Base-by-base conservation (phyloP, 345 rosid genomes). In the Gossypium mustelinum region DNA sequence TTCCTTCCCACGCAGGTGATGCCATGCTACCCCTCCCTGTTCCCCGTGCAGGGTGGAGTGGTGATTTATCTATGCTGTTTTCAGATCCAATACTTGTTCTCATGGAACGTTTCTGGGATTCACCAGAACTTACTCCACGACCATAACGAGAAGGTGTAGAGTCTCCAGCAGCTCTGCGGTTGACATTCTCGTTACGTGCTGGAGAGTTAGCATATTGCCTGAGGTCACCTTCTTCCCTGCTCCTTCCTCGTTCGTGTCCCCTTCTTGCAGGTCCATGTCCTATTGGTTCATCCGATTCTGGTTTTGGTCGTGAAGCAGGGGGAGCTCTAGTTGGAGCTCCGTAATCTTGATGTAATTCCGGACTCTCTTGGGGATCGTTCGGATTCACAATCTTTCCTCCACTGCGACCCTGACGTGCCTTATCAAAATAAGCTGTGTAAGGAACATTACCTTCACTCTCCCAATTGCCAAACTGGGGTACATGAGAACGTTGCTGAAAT, bases 381-480 rank as follows among this genome's bases (percentile, higher is more conserved):
- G 97, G 97, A 78, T 90, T 94, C 16, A 63, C 65, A 56, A 82
- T 78, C 81, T 75, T 86, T 44, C 87, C 84, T 0, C 89, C 97
- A 20, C 73, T 76, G 73, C 97, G 86, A 50, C 83, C 92, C 80
- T 89, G 84, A 57, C 97, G 85, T 8, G 97, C 98, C 82, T 90
- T 89, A 18, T 92, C 97, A 73, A 94, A 92, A 74, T 84, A 94
- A 68, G 88, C 88, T 3, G 98, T 94, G 83, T 94, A 94, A 44
- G 97, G 98, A 81, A 92, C 91, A 77, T 85, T 84, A 72, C 88
- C 93, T 22, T 83, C 91, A 70, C 82, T 83, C 58, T 92, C 97
- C 97, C 97, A 94, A 80, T 92, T 88, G 70, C 98, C 98, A 84
- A 94, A 94, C 66, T 83, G 82, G 0, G 98, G 97, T 59, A 94